Evolutionary conservation across 495 filamentous ascomycete genomes (phyloP), one percentile per base, ranked within the genome.

Genomic region (Trichoderma virens): DNA sequence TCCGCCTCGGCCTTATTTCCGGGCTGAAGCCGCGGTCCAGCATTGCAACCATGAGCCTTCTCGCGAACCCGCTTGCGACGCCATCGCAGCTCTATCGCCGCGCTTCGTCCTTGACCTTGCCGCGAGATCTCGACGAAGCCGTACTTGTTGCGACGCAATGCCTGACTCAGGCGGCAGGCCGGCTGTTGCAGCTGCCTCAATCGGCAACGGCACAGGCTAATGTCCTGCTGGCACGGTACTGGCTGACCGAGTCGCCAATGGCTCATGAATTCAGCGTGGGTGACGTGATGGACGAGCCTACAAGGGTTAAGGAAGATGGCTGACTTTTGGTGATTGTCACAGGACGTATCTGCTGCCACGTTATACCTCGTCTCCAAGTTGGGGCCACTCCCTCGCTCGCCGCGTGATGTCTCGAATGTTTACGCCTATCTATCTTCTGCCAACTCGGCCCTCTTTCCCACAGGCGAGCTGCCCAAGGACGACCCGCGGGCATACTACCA

Each of bases 31-130:
- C 20, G 23, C n/a, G n/a, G n/a, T n/a, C n/a, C n/a, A n/a, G n/a
- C n/a, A n/a, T 31, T 9, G 61, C n/a, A 47, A 70, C 61, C 32
- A 83, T 85, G 81, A 66, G 77, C 27, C 80, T 82, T 67, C 82
- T 97, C 65, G 86, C 87, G 6, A 98, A 98, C 72, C 86, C 92
- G 8, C 85, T 98, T 30, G 91, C 90, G n/a, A 93, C 92, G 18
- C 77, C 86, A 6, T 82, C 87, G 23, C 94, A 98, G 71, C 82
- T 98, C 13, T 82, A 79, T 66, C 72, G 70, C 27, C 73, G 78
- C 23, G 74, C 69, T 16, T 74, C 76, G 61, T 82, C 85, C 63
- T 86, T 80, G 68, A 88, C 89, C 5, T 79, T 97, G 6, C 86
- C 93, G 0, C 73, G 82, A 18, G 90, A 93, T 65, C 83, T 97